Percentiles rank a stretch among this genome's conserved stretches.
Evolutionary conservation across 305 asterid species (phyloP).

Genomic region (Fraxinus angustifolia): DNA sequence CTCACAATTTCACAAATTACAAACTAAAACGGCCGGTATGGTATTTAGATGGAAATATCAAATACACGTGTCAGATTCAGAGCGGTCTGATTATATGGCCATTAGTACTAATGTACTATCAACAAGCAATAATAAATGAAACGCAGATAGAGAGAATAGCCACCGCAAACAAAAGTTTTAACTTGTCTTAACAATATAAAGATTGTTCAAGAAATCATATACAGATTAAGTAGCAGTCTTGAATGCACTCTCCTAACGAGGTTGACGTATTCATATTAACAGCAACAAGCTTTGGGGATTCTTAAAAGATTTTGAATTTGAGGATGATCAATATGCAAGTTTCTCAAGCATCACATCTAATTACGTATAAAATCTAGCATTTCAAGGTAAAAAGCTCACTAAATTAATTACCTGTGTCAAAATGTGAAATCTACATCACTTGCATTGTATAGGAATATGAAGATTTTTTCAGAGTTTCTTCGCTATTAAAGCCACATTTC

Average conservation of each 20-base stretch:
- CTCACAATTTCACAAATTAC: neutral
- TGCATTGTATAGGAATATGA: neutral
- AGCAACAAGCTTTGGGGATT: neutral
- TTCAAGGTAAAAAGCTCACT: neutral
- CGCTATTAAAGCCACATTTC: slow-evolving; percentile 79
- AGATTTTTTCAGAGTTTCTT: slow-evolving; percentile 39
- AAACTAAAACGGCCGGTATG: neutral
- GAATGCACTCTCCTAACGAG: neutral
- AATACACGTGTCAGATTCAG: neutral
- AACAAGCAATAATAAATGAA: neutral
- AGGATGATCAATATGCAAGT: neutral
- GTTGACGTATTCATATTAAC: neutral
- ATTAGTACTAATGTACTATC: neutral
- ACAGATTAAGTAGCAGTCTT: neutral
- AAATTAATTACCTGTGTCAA: slow-evolving; percentile 6
- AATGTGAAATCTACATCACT: slow-evolving; percentile 12
- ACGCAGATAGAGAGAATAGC: neutral
- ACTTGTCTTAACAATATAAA: neutral
- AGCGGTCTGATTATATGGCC: neutral
- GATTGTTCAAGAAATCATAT: neutral
- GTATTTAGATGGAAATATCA: neutral
- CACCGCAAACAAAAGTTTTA: neutral
- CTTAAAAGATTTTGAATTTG: neutral
- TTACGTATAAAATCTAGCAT: neutral
- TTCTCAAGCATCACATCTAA: neutral